Base-by-base conservation (phyloP, 1,139 yeast species). In the Pichia sp. region DNA sequence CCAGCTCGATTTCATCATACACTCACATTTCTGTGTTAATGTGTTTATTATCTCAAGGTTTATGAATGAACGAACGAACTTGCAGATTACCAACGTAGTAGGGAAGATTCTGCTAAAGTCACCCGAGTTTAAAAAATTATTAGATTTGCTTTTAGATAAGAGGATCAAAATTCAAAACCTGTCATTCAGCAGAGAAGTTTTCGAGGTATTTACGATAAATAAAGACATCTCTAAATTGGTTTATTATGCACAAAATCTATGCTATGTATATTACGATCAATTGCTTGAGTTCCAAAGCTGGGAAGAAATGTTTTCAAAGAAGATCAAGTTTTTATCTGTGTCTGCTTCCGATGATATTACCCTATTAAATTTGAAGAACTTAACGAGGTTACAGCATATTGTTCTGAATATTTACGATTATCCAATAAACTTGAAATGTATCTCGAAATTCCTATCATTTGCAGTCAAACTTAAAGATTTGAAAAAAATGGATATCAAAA, bases 101-200 rank as follows among this genome's bases (percentile, higher is more conserved):
- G 56, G 52, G n/a, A 51, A 43, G n/a, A 23, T 54, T 13, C 16
- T 38, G n/a, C 29, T 54, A 1, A 43, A 31, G 11, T 54, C 56
- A 1, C 8, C 3, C 3, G 46, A 29, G 13, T 47, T 50, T 26
- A 36, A 51, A 11, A 47, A 30, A 30, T 16, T 54, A 13, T 13
- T 54, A 6, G 7, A 44, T 13, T 31, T 54, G 8, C 19, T 47
- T 5, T 7, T 43, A 10, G n/a, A 26, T 8, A 40, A n/a, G 11
- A 44, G 15, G 11, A 36, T 51, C 11, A 5, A 44, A 5, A 44
- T 54, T 5, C 56, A 54, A 44, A 44, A 48, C 5, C 31, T 54
- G 19, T 38, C 51, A 8, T 51, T 54, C 15, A 34, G 40, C 15
- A 47, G 56, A 45, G 56, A 54, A 26, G 19, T 54, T 10, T 4